Conservation (phyloP, 176 grass and related monocot genomes). For the Carex cristatella region DNA sequence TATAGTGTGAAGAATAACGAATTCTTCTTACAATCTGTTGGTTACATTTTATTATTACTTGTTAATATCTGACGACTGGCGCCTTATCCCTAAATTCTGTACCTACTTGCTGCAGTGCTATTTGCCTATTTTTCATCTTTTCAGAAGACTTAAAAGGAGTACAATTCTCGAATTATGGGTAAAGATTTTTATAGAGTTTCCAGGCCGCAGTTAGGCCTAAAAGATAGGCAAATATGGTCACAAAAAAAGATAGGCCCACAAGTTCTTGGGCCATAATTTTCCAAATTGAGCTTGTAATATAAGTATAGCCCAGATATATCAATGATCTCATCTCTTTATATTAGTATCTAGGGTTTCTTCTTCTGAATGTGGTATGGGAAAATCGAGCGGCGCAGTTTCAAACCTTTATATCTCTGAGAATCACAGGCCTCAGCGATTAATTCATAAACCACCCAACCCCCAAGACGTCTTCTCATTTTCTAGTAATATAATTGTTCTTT, state of each 20-base stretch:
- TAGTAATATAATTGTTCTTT: neutral
- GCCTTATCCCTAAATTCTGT: no score
- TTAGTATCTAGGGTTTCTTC: neutral
- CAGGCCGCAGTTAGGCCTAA: neutral
- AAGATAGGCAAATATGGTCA: neutral
- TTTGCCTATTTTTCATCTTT: neutral
- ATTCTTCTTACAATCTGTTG: neutral
- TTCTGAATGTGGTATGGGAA: neutral
- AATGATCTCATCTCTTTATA: neutral
- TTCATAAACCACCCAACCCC: neutral
- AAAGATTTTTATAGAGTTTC: no score
- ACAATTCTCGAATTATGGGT: neutral
- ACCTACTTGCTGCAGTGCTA: no score
- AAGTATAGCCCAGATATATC: neutral
- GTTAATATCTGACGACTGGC: no score
- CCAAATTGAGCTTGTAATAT: neutral
- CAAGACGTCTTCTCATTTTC: neutral
- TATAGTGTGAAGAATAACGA: neutral
- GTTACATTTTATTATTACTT: no score
- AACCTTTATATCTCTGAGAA: neutral
- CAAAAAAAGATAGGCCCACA: neutral
- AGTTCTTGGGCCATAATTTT: neutral
- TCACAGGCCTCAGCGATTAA: neutral
- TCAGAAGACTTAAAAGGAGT: neutral
- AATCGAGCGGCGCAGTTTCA: neutral